These are phyloP conservation scores for Grigorovia humatica DNA, from an alignment of 805 yeast genomes.

Conservation along the genomic window DNA sequence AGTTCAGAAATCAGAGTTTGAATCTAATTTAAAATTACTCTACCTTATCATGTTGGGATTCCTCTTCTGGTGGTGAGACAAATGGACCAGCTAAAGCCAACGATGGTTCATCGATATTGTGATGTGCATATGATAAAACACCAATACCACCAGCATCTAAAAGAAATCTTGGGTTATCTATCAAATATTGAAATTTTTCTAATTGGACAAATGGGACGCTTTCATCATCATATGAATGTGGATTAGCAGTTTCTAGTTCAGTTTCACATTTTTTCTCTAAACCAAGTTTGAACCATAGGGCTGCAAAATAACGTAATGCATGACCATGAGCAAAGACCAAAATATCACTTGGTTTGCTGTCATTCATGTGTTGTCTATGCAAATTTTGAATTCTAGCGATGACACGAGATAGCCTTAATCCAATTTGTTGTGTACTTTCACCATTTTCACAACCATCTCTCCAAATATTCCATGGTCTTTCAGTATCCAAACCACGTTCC, in stretches of 20 bases:
- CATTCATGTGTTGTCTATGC: slow-evolving; percentile 45
- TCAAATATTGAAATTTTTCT: slow-evolving; percentile 28
- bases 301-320: slow-evolving; percentile 78
- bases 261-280: slow-evolving; percentile 22
- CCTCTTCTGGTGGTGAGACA: slow-evolving; percentile 56
- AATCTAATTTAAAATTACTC: neutral
- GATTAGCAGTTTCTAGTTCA: slow-evolving; percentile 12
- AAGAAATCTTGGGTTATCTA: slow-evolving; percentile 65
- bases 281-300: slow-evolving; percentile 60
- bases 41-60: slow-evolving; percentile 25
- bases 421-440: slow-evolving; percentile 57
- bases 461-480: slow-evolving; percentile 71
- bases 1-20: neutral
- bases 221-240: slow-evolving; percentile 19
- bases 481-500: slow-evolving; percentile 44
- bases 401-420: slow-evolving; percentile 58
- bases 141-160: slow-evolving; percentile 95
- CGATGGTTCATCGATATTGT: slow-evolving; percentile 79
- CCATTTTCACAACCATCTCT: slow-evolving; percentile 90
- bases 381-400: slow-evolving; percentile 53
- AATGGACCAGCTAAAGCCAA: slow-evolving; percentile 77
- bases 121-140: slow-evolving; percentile 82
- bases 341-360: slow-evolving; percentile 54
- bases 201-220: slow-evolving; percentile 28
- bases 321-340: slow-evolving; percentile 91